Conservation (phyloP, 768 basidiomycete genomes). For the Lentinula sp. region DNA sequence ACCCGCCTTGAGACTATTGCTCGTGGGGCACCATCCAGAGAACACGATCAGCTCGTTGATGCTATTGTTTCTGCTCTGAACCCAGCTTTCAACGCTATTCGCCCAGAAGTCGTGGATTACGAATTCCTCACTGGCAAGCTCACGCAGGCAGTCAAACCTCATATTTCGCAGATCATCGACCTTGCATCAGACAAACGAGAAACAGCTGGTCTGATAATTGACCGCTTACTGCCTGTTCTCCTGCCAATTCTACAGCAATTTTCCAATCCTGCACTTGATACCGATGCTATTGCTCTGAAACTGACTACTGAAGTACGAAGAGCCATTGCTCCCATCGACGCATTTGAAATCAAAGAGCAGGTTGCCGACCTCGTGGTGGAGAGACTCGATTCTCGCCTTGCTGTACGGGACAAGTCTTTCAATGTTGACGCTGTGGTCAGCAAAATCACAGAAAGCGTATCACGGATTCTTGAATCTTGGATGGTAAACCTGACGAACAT, state of each 20-base stretch:
- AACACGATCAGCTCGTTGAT: conserved; percentile 55
- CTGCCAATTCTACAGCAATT: conserved; percentile 26
- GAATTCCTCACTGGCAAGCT: conserved; percentile 69
- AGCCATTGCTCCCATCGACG: conserved; percentile 70
- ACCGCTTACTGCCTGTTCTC: conserved; percentile 66
- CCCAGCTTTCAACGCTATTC: conserved; percentile 57
- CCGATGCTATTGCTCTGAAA: conserved; percentile 48
- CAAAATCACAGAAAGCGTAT: conserved; percentile 51
- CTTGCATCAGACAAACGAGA: conserved; percentile 85
- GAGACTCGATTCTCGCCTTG: conserved; percentile 73
- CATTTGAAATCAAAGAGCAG: conserved; percentile 84
- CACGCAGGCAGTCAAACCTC: conserved; percentile 82
- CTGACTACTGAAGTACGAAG: conserved; percentile 66
- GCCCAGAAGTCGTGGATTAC: conserved; percentile 69
- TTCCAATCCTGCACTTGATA: conserved; percentile 35
- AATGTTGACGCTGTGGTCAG: conserved; percentile 52
- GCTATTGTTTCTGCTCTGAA: conserved; percentile 51
- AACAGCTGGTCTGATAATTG: conserved; percentile 76
- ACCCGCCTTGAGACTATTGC: conserved; percentile 50
- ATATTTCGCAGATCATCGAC: conserved; percentile 85
- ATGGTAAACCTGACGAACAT: conserved; percentile 33
- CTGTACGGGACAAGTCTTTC: conserved; percentile 68
- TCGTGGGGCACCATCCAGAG: conserved; percentile 38
- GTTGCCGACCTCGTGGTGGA: conserved; percentile 87
- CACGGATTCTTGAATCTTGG: conserved; percentile 37